These are phyloP conservation scores for Pleurotus salmoneostramineus DNA, from an alignment of 768 basidiomycete species.

Conservation along the genomic window DNA sequence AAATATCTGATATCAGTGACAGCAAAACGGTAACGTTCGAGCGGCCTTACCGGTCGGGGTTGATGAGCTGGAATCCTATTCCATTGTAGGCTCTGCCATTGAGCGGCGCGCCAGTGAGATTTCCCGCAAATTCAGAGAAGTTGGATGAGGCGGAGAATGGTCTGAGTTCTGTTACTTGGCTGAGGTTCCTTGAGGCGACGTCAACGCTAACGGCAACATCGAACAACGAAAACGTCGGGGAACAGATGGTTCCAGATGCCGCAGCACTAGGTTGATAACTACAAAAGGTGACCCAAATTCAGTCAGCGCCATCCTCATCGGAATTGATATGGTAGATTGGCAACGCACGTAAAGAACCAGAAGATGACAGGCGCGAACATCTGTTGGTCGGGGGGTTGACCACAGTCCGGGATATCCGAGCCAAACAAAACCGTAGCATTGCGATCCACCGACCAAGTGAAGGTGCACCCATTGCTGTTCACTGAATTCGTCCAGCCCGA, in stretches of 20 bases:
- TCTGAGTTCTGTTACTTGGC: conserved; percentile 33
- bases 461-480: conserved; percentile 33
- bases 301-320: too few relatives aligned
- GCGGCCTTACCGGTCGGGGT: conserved; percentile 24
- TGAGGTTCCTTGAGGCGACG: conserved; percentile 38
- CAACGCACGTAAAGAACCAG: conserved; percentile 50
- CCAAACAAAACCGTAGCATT: conserved; percentile 40
- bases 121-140: conserved; percentile 36
- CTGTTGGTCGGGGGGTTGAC: conserved; percentile 13
- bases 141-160: conserved; percentile 33
- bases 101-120: conserved; percentile 41
- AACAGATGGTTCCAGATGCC: conserved; percentile 46
- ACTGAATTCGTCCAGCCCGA: conserved; percentile 41
- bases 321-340: too few relatives aligned
- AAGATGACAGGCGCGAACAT: conserved; percentile 48
- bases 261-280: conserved; percentile 31
- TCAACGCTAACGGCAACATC: conserved; percentile 43
- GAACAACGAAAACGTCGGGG: conserved; percentile 37
- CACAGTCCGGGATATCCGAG: conserved; percentile 11
- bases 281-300: neutral
- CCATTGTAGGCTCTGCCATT: conserved; percentile 51
- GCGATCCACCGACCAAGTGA: conserved; percentile 36
- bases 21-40: neutral
- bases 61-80: conserved; percentile 40
- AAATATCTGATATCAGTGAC: neutral